Evolutionary conservation across 73 alveolate species (phyloP).

Genomic region (Blepharisma stoltei): DNA sequence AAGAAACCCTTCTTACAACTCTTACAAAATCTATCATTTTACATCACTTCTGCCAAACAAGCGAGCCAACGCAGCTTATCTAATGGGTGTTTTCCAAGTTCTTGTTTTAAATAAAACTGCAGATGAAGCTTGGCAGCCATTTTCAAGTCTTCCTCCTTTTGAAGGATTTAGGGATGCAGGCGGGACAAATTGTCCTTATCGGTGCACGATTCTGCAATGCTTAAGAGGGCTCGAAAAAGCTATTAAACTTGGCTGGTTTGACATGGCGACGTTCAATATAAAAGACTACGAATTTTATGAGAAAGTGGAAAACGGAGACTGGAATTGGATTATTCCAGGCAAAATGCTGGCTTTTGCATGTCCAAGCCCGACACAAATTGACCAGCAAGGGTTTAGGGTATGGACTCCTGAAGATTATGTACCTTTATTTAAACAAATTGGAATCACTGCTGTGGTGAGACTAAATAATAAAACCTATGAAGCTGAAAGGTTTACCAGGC

Average conservation of each 20-base stretch:
- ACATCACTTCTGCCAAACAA: conserved; percentile 59
- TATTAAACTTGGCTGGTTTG: conserved; percentile 72
- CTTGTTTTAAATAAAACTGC: conserved; percentile 70
- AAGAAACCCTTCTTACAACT: conserved; percentile 38
- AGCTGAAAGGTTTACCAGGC: conserved; percentile 62
- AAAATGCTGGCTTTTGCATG: conserved; percentile 72
- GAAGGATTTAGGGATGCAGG: conserved; percentile 88
- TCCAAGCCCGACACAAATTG: conserved; percentile 54
- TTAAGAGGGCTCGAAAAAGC: conserved; percentile 78
- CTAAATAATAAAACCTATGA: conserved; percentile 79
- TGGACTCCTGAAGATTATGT: conserved; percentile 91
- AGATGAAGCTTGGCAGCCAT: conserved; percentile 80
- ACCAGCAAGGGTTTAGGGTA: conserved; percentile 53
- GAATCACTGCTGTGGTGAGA: conserved; percentile 79
- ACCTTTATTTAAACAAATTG: conserved; percentile 83
- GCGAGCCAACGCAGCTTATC: conserved; percentile 81
- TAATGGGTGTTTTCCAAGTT: conserved; percentile 90
- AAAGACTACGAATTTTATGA: conserved; percentile 75
- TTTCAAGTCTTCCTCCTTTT: conserved; percentile 61
- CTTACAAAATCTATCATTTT: conserved; percentile 69
- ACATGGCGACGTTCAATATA: conserved; percentile 64
- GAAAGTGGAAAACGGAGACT: conserved; percentile 85
- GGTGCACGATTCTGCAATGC: conserved; percentile 77
- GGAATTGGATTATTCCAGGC: conserved; percentile 83
- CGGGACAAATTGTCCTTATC: conserved; percentile 80